Percentiles rank a stretch among this genome's conserved stretches.
Evolutionary conservation across 495 filamentous ascomycete genomes (phyloP).

Genomic region (Acidomyces sp.): DNA sequence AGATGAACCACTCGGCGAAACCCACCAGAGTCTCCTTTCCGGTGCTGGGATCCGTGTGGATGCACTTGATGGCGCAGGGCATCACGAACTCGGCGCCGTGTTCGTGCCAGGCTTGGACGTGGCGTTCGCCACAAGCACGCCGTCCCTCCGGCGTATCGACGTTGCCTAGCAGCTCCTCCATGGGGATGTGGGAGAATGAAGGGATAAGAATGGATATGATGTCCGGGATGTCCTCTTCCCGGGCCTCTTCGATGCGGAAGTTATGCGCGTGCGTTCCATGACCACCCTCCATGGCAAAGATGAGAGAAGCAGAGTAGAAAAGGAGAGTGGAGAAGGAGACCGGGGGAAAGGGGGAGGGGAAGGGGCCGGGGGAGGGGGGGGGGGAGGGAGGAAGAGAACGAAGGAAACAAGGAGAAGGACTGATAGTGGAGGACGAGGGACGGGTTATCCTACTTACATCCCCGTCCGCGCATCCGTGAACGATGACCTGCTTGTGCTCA

Average conservation of each 20-base stretch:
- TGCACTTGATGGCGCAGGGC: conserved; percentile 10
- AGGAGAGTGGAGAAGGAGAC: too few species aligned
- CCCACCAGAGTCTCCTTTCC: conserved; percentile 8
- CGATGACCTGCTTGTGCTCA: too few species aligned
- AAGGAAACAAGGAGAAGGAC: too few species aligned
- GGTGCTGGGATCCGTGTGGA: conserved; percentile 6
- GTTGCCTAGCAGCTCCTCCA: conserved; percentile 12
- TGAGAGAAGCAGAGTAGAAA: too few species aligned
- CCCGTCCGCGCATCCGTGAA: too few species aligned
- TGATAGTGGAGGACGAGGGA: too few species aligned
- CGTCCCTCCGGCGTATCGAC: conserved; percentile 5
- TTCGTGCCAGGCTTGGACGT: conserved; percentile 10
- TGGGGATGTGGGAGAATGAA: conserved; percentile 3
- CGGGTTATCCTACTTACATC: too few species aligned
- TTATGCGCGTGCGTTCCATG: too few species aligned
- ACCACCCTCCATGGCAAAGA: too few species aligned
- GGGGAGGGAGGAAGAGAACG: too few species aligned
- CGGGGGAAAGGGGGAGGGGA: too few species aligned
- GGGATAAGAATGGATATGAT: conserved; percentile 3
- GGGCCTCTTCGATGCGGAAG: conserved; percentile 7
- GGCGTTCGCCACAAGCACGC: conserved; percentile 5
- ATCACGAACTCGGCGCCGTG: not conserved
- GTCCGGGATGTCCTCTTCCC: conserved; percentile 9
- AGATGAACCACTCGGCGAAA: conserved; percentile 15
- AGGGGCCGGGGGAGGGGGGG: too few species aligned